Evolutionary conservation across 129 eudicot genomes (phyloP).

Genomic region (Oenanthe sinensis): DNA sequence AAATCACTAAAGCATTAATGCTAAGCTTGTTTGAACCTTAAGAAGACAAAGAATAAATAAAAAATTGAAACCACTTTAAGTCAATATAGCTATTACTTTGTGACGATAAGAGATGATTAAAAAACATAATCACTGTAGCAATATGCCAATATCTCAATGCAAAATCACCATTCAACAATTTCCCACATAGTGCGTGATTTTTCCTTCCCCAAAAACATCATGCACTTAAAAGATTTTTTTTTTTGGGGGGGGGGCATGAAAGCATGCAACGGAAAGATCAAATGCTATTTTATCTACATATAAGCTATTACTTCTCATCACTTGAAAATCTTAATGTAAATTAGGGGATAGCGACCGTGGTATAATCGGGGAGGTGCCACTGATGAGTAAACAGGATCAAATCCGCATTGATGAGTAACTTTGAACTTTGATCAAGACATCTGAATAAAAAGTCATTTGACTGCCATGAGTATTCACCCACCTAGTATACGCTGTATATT

Average conservation of each 20-base stretch:
- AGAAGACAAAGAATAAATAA: background rate
- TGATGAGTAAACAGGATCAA: background rate
- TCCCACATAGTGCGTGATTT: too few species aligned
- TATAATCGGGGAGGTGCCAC: background rate
- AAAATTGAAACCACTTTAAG: background rate
- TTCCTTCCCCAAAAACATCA: too few species aligned
- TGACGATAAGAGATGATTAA: too few species aligned
- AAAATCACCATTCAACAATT: background rate
- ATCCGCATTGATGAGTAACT: background rate
- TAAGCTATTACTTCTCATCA: background rate
- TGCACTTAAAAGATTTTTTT: too few species aligned
- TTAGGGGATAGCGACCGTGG: background rate
- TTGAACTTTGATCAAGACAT: background rate
- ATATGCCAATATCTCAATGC: background rate
- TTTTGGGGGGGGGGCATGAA: too few species aligned
- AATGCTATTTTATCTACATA: background rate
- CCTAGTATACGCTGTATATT: background rate
- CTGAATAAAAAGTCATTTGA: background rate
- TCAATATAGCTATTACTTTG: too few species aligned
- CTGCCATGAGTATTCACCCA: background rate
- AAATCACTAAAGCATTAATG: background rate
- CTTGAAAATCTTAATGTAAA: background rate
- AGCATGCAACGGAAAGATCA: background rate
- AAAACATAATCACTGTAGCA: too few species aligned
- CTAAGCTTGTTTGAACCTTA: background rate